Evolutionary conservation across 1,139 yeast genomes (phyloP).

Genomic region (Hanseniaspora uvarum): DNA sequence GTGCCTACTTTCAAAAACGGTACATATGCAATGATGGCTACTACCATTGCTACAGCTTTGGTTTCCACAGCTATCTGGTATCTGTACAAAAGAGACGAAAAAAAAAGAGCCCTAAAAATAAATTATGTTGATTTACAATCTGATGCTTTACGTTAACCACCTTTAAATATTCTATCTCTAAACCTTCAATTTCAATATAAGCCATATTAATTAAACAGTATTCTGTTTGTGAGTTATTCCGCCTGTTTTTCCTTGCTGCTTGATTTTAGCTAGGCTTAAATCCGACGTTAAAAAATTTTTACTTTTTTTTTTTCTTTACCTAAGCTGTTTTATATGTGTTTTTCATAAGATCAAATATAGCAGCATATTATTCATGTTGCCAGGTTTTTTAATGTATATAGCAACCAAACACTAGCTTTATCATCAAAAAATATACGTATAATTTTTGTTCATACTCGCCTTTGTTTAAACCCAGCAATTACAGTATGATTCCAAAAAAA

Average conservation of each 20-base stretch:
- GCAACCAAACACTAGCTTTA: neutral
- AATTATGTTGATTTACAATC: conserved; percentile 10
- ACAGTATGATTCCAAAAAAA: conserved; percentile 9
- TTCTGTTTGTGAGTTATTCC: too few relatives aligned
- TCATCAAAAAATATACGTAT: neutral
- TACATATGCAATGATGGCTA: conserved; percentile 48
- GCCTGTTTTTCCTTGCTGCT: too few relatives aligned
- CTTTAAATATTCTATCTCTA: neutral
- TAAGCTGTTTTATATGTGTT: too few relatives aligned
- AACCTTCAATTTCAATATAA: neutral
- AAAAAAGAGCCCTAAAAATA: conserved; percentile 20
- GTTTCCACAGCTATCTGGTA: conserved; percentile 32
- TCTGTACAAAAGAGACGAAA: conserved; percentile 35
- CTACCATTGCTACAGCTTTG: conserved; percentile 35
- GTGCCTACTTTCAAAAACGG: conserved; percentile 46
- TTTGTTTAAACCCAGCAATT: neutral
- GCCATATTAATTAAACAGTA: neutral
- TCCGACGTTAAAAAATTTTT: too few relatives aligned
- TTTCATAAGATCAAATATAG: too few relatives aligned
- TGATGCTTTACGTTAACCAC: conserved; percentile 11
- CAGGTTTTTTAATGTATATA: too few relatives aligned
- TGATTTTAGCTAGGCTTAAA: too few relatives aligned
- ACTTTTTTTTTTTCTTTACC: too few relatives aligned
- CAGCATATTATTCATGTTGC: too few relatives aligned
- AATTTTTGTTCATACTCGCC: neutral